Evolutionary conservation across 2,329 filamentous ascomycete genomes (phyloP).

Genomic region (Lasiodiplodia sp.): DNA sequence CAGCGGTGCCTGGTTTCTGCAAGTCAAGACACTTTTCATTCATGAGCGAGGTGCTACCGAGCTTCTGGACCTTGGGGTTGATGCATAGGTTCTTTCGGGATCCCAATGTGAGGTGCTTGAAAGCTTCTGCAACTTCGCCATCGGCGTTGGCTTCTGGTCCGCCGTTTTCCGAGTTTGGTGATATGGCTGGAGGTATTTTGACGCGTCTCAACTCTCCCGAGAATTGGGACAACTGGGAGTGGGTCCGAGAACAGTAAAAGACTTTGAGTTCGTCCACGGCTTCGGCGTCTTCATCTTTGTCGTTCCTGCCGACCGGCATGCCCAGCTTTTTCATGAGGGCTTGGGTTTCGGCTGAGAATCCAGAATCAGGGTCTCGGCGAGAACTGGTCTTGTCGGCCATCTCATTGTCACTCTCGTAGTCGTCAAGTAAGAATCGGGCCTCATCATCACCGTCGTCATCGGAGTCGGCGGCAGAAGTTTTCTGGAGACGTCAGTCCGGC

Average conservation of each 20-base stretch:
- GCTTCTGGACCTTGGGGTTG: slow-evolving; percentile 78
- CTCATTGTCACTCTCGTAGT: slow-evolving; percentile 72
- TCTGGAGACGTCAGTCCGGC: slow-evolving; percentile 34
- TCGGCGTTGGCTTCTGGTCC: slow-evolving; percentile 31
- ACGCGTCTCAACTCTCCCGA: slow-evolving; percentile 82
- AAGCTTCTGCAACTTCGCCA: slow-evolving; percentile 59
- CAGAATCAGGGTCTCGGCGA: slow-evolving; percentile 45
- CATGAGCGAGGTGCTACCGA: slow-evolving; percentile 78
- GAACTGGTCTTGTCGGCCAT: slow-evolving; percentile 34
- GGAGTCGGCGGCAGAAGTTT: slow-evolving; percentile 30
- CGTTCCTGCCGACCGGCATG: slow-evolving; percentile 39
- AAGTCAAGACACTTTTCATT: slow-evolving; percentile 93
- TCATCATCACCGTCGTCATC: slow-evolving; percentile 56
- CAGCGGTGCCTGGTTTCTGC: slow-evolving; percentile 72
- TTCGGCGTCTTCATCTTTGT: slow-evolving; percentile 57
- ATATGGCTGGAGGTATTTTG: slow-evolving; percentile 74
- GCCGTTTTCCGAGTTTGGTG: slow-evolving; percentile 49
- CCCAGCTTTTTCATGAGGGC: slow-evolving; percentile 72
- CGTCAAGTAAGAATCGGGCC: slow-evolving; percentile 76
- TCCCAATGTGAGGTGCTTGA: slow-evolving; percentile 84
- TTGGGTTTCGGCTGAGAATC: slow-evolving; percentile 77
- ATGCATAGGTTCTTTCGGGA: slow-evolving; percentile 91
- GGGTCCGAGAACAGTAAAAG: slow-evolving; percentile 90
- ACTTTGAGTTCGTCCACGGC: slow-evolving; percentile 77
- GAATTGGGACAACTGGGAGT: slow-evolving; percentile 91